Evolutionary conservation across 2,329 filamentous ascomycete genomes (phyloP), one percentile per base, ranked within the genome.

Genomic region (Exophiala alcalophila): DNA sequence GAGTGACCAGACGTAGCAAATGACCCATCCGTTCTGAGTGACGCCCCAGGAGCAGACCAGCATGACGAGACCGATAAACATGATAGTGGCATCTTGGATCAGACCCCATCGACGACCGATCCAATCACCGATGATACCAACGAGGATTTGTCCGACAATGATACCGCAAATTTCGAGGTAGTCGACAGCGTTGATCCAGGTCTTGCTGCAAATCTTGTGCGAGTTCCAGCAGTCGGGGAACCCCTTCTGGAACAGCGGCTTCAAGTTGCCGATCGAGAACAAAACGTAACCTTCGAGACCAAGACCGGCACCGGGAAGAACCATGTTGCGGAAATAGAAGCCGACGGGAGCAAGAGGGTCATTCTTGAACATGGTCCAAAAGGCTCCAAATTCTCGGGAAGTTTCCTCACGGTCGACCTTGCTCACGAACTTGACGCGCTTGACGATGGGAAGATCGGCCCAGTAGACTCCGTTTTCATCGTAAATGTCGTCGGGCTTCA

Each of bases 161-260:
- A 97, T 97, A 69, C 91, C 91, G 56, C 84, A 77, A 56, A 96
- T 89, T 63, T 97, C 91, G 34, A 97, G 81, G 60, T 96, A 96
- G 16, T 89, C 86, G 29, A 97, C 81, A 28, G 87, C 79, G 49
- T 84, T 77, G 24, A 91, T 69, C 91, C 91, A 96, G 54, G 86
- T 85, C 55, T 77, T 65, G 60, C 79, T 78, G 71, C 91, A 97
- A 19, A 78, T 81, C 3, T 72, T 65, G 47, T 76, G 62, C 16
- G 72, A 70, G 9, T 71, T 73, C 91, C 91, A 97, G 72, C 91
- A 97, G 3, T 69, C 57, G 1, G 81, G 78, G 76, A 91, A 97
- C 4, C 81, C 79, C 23, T 78, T 74, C 49, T 79, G 67, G 61
- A 95, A 91, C 8, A 97, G 75, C 4, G 90, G 86, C 60, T 85